Evolutionary conservation across 768 basidiomycete genomes (phyloP).

Genomic region (Leccinum ochraceum): DNA sequence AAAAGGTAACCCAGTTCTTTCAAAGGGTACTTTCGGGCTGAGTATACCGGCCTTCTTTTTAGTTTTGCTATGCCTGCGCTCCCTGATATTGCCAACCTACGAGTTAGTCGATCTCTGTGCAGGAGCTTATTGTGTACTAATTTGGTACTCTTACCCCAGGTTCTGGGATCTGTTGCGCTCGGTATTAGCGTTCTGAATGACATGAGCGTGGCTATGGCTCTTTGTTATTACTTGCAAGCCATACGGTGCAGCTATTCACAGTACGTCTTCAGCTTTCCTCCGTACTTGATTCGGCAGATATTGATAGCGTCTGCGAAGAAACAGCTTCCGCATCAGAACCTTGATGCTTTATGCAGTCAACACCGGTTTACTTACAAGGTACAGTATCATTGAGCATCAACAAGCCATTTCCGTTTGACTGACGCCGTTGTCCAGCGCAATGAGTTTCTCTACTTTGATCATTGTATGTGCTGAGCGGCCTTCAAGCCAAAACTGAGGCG

Average conservation of each 20-base stretch:
- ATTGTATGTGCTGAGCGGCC: conserved; percentile 42
- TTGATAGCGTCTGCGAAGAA: conserved; percentile 35
- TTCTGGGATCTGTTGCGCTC: conserved; percentile 50
- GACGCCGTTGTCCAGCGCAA: conserved; percentile 19
- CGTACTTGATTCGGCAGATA: neutral
- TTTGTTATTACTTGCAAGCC: conserved; percentile 55
- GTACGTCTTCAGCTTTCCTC: conserved; percentile 30
- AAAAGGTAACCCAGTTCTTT: conserved; percentile 37
- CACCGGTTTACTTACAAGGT: conserved; percentile 67
- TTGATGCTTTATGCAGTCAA: conserved; percentile 61
- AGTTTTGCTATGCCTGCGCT: conserved; percentile 47
- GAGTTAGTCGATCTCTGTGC: conserved; percentile 35
- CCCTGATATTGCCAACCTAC: conserved; percentile 43
- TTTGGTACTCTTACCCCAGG: conserved; percentile 29
- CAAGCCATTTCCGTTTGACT: neutral
- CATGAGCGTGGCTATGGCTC: conserved; percentile 48
- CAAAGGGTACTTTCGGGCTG: neutral
- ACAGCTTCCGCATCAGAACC: conserved; percentile 54
- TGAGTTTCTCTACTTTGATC: conserved; percentile 50
- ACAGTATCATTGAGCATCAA: neutral
- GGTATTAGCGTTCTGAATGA: conserved; percentile 52
- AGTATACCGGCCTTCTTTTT: neutral
- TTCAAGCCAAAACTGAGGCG: neutral
- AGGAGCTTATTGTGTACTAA: neutral
- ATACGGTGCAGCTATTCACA: conserved; percentile 51